These are phyloP conservation scores for Colletotrichum scovillei DNA, from an alignment of 2,329 filamentous ascomycete species.

Conservation along the genomic window DNA sequence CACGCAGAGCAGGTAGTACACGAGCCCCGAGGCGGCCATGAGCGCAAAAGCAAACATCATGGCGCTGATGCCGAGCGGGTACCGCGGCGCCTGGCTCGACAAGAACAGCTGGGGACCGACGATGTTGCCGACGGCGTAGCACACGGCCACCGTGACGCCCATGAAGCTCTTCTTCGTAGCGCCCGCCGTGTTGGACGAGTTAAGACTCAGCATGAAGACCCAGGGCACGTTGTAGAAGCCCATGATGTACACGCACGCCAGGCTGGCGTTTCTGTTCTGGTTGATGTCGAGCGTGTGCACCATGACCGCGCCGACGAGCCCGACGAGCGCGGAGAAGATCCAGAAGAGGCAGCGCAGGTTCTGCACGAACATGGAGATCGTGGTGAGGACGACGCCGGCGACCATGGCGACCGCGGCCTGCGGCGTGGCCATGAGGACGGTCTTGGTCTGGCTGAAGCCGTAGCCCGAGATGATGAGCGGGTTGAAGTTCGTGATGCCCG, in stretches of 20 bases:
- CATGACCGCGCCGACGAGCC: slow-evolving; percentile 42
- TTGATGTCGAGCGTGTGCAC: slow-evolving; percentile 39
- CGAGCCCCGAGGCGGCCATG: slow-evolving; percentile 38
- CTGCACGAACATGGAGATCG: slow-evolving; percentile 41
- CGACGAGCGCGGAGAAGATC: slow-evolving; percentile 40
- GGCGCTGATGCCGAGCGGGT: slow-evolving; percentile 41
- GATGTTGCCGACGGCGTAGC: slow-evolving; percentile 46
- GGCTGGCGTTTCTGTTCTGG: slow-evolving; percentile 38
- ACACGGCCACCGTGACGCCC: slow-evolving; percentile 42
- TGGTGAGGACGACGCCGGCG: slow-evolving; percentile 38
- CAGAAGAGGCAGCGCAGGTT: slow-evolving; percentile 46
- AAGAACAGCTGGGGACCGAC: slow-evolving; percentile 45
- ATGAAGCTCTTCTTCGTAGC: slow-evolving; percentile 47
- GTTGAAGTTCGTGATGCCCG: slow-evolving; percentile 73
- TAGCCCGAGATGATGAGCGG: slow-evolving; percentile 73
- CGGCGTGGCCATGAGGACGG: slow-evolving; percentile 49
- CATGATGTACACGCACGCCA: slow-evolving; percentile 47
- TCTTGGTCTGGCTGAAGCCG: slow-evolving; percentile 68
- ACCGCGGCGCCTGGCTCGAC: slow-evolving; percentile 41
- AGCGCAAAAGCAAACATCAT: slow-evolving; percentile 44
- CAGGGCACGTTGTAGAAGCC: slow-evolving; percentile 47
- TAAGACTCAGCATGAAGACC: slow-evolving; percentile 43
- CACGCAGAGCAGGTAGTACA: slow-evolving; percentile 39
- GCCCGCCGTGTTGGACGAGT: slow-evolving; percentile 44
- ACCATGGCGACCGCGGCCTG: slow-evolving; percentile 47